Base-by-base conservation (phyloP, 176 grass and related monocot species). In the Leersia perrieri region DNA sequence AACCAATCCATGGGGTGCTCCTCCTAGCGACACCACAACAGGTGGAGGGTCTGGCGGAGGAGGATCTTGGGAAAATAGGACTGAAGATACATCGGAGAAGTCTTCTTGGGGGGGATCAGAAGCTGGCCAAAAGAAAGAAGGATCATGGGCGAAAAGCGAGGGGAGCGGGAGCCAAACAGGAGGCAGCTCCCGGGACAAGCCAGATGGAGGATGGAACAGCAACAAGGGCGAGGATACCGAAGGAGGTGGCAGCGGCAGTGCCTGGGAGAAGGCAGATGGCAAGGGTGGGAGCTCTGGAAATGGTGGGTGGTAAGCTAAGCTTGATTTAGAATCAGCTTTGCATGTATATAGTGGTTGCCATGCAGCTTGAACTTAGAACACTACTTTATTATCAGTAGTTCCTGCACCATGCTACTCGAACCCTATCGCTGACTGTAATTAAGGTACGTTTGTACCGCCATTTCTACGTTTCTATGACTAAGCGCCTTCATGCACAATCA, bases 301-400 rank as follows among this genome's bases (percentile, higher is more conserved):
- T 44, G 57, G 28, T 11, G 87, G 88, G 29, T 89, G 88, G 88
- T 89, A 60, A 81, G 71, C 8, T 89, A 60, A 81, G 71, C 8
- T 22, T 18, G 66, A 13, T 63, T 33, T 42, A 65, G 44, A 66
- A 66, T 80, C 45, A 64, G 40, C 33, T 42, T 39, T 32, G 26
- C n/a, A 9, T 47, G 73, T 73, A 85, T 80, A 80, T 89, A 84
- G 30, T 29, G 44, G 25, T 32, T 14, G 25, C 31, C 51, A 6
- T 36, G 39, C 40, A 28, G 38, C 45, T 9, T 45, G 86, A 42
- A 42, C 61, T 58, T 58, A 4, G 25, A 11, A 51, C 66, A 1
- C 34, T 23, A n/a, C n/a, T n/a, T n/a, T n/a, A 70, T 55, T 30
- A 72, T 16, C 36, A 13, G n/a, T 58, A 55, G 40, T 40, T 71